Base-by-base conservation (phyloP, 2,329 filamentous ascomycete genomes). In the Plenodomus lindquistii region DNA sequence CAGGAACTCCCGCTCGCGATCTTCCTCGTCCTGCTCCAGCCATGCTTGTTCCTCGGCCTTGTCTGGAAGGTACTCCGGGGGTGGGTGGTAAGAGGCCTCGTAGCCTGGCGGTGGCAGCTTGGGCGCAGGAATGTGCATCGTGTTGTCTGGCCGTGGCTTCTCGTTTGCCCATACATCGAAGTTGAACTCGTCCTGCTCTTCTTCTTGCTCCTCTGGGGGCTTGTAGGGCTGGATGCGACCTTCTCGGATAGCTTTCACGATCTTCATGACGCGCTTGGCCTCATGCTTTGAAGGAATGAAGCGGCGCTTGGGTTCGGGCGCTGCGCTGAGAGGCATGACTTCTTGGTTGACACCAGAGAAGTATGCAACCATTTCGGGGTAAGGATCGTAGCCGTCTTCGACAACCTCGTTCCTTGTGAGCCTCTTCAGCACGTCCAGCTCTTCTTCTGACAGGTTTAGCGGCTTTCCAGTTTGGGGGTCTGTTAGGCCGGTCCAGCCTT, bases 161-260 rank as follows among this genome's bases (percentile, higher is more conserved):
- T 99, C 93, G 66, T 97, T 89, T 44, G 93, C 91, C 94, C 94
- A 99, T 45, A 99, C 83, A 67, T 99, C 94, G 66, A 91, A 96
- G 65, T 82, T 53, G 40, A 50, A 82, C 35, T 88, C 79, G 44
- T 88, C 85, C 50, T 88, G 85, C 41, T 88, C 83, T 43, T 88
- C 83, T 46, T 89, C 85, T 57, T 92, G 84, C 54, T 86, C 82
- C 61, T 90, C 88, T 0, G 85, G 85, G 3, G 91, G 84, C 69
- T 86, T 91, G 77, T 95, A 96, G 3, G 95, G 95, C 65, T 96
- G 77, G 59, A 99, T 97, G 41, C 91, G 85, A 29, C 95, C 94
- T 74, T 97, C 93, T 57, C 88, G 86, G 61, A 99, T 99, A 31
- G 94, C 94, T 66, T 89, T 91, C 44, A 97, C 94, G 65, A 99